Percentiles rank a stretch among this genome's conserved stretches.
phyloP scores from a whole-genome alignment of 352 stramenopile species.

The Pilasporangium apinafurcum region DNA sequence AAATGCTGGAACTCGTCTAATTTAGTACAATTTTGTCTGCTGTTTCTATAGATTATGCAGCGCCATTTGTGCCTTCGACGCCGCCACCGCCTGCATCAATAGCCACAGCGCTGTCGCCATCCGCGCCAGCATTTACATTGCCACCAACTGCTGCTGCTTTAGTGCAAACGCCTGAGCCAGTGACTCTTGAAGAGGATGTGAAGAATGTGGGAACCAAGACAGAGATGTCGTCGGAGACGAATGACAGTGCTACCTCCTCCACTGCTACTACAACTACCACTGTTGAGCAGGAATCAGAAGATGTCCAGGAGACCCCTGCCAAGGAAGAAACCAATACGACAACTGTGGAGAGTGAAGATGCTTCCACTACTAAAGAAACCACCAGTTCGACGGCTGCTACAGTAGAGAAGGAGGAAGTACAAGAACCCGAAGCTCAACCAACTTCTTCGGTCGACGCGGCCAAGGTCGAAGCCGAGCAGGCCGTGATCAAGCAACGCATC shows the following conservation, averaged over 20 bases:
- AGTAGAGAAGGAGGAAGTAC: neutral
- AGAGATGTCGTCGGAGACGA: neutral
- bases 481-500: constrained; percentile 44
- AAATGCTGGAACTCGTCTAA: too few relatives aligned
- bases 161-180: too few relatives aligned
- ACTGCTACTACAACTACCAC: neutral
- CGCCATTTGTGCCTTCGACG: constrained; percentile 10
- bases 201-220: neutral
- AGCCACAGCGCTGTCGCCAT: too few relatives aligned
- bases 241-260: neutral
- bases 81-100: too few relatives aligned
- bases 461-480: constrained; percentile 26
- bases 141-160: too few relatives aligned
- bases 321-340: neutral
- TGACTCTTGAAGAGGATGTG: constrained; percentile 2
- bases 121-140: too few relatives aligned
- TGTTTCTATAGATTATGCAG: neutral
- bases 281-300: constrained; percentile 6
- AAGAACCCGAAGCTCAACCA: neutral
- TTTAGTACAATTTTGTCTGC: neutral
- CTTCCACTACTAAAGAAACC: neutral
- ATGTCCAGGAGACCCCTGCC: constrained; percentile 6
- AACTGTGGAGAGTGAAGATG: constrained; percentile 4
- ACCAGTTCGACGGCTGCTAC: neutral
- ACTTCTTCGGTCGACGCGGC: constrained; percentile 13